These are phyloP conservation scores for Cyclotella distinguenda DNA, from an alignment of 108 stramenopile genomes.

Conservation along the genomic window DNA sequence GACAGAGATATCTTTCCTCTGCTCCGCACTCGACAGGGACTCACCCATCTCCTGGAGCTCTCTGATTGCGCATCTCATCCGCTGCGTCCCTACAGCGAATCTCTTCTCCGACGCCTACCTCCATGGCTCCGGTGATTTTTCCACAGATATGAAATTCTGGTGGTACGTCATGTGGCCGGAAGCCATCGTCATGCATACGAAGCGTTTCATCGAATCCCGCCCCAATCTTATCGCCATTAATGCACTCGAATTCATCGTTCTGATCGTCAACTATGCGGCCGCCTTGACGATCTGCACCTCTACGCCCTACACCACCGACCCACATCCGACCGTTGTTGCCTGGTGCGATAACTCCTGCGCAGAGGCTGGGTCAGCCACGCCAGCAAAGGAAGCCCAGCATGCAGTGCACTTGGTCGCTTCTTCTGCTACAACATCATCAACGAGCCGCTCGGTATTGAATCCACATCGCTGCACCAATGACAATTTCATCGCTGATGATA, in stretches of 20 bases:
- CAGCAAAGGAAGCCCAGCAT: not conserved
- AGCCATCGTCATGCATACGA: not conserved
- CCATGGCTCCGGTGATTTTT: too few species aligned
- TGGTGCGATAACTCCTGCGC: slow-evolving; percentile 5
- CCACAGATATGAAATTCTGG: too few species aligned
- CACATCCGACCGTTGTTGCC: not conserved
- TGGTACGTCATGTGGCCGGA: not conserved
- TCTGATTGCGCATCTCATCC: too few species aligned
- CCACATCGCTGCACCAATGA: slow-evolving; percentile 1
- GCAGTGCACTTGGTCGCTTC: slow-evolving; percentile 14
- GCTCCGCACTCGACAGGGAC: too few species aligned
- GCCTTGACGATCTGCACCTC: not conserved
- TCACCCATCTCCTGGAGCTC: too few species aligned
- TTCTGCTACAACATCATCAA: not conserved
- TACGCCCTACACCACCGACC: too few species aligned
- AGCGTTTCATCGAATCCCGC: not conserved
- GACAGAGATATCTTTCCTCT: too few species aligned
- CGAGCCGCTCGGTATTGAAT: slow-evolving; percentile 5
- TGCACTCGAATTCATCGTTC: slow-evolving; percentile 7
- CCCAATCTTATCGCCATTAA: not conserved
- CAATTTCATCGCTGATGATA: slow-evolving; percentile 10
- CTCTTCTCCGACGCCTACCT: too few species aligned
- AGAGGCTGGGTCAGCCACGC: not conserved
- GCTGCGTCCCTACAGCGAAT: too few species aligned
- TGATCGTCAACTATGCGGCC: slow-evolving; percentile 7